Evolutionary conservation across 2,329 filamentous ascomycete species (phyloP), one percentile per base, ranked within the genome.

Genomic region (Aspergillus sp.): DNA sequence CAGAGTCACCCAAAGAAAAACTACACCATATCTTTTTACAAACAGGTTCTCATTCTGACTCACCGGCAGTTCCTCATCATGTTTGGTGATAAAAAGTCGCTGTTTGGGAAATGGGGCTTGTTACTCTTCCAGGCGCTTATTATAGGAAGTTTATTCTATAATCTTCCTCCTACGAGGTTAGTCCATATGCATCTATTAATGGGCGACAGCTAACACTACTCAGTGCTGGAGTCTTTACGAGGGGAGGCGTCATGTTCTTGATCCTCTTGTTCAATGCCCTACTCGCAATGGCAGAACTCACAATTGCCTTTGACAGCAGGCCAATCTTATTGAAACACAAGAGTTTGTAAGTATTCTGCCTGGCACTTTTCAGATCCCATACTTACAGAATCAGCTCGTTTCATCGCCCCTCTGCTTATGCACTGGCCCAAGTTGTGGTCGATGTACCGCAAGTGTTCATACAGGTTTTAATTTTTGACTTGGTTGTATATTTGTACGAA

Each of bases 301-400:
- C 81, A 0, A 64, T 79, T 1, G 75, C 81, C 0, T 87, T 86
- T 50, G 65, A 74, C 38, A 76, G 75, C 19, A 77, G 82, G 36
- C 82, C 82, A 0, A 85, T 88, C 44, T 63, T 88, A 33, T 66
- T 85, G 42, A 86, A 86, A 60, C 83, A 87, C 62, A 85, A 85
- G 57, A 80, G 75, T 26, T 86, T 85, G 68, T 70, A 46, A 50
- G 68, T 45, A 11, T 2, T 10, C 9, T 5, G 7, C 37, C n/a
- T 28, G 6, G n/a, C 11, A 5, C 26, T 12, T 31, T 13, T 9
- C 8, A 11, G 9, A 7, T 3, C 5, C 19, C 5, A 19, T 19
- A 39, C 37, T 39, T n/a, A 39, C 37, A 39, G 9, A 8, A 6
- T 19, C 33, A 71, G 68, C 50, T 81, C 81, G 0, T 86, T 86